Evolutionary conservation across 257 asterid species (phyloP).

Genomic region (Solanum medicagineum): DNA sequence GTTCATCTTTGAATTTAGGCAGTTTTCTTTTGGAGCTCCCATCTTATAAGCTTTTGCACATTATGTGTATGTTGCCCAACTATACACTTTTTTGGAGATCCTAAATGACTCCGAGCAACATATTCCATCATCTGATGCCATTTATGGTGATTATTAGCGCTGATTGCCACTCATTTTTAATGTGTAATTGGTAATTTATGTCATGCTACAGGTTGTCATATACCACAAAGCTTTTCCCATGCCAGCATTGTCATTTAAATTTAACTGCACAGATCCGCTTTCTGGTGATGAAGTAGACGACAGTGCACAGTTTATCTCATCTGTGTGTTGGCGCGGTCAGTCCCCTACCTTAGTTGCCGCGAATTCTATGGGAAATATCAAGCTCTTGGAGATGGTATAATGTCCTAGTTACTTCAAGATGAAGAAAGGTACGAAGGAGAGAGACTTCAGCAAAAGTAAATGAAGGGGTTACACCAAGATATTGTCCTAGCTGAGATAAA

Average conservation of each 20-base stretch:
- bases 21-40: not conserved
- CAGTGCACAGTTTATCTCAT: constrained; percentile 73
- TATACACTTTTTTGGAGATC: not conserved
- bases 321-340: constrained; percentile 92
- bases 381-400: constrained; percentile 86
- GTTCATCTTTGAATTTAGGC: not conserved
- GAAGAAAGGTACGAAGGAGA: not conserved
- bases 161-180: not conserved
- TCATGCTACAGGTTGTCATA: constrained; percentile 47
- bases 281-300: constrained; percentile 76
- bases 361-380: constrained; percentile 85
- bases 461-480: not conserved
- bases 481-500: not conserved
- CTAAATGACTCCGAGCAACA: not conserved
- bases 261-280: constrained; percentile 51
- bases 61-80: not conserved
- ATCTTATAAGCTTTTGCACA: not conserved
- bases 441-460: not conserved
- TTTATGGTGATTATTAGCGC: not conserved
- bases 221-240: constrained; percentile 89
- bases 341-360: constrained; percentile 85
- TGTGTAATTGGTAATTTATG: not conserved
- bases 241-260: constrained; percentile 73
- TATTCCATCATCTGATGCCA: not conserved
- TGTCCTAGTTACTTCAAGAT: not conserved